Base-by-base conservation (phyloP, 2,329 filamentous ascomycete genomes). In the Arthroderma sp. region DNA sequence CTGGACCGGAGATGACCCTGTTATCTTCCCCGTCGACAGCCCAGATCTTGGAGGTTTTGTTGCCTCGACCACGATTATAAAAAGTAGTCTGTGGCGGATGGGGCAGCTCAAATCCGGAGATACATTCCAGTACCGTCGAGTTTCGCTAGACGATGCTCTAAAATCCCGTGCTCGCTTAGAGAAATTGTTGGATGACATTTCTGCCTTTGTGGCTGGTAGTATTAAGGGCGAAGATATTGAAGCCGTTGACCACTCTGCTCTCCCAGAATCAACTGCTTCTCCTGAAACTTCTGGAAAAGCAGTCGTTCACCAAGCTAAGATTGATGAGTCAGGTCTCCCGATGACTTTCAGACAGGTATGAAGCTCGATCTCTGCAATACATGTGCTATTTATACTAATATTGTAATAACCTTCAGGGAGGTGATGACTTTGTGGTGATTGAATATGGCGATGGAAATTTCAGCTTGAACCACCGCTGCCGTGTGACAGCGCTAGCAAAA, bases 11-110 rank as follows among this genome's bases (percentile, higher is more conserved):
- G 75, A 80, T 46, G 73, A 75, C 32, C 70, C 74, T 2, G 73
- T 73, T n/a, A 71, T 80, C 11, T 77, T 80, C 40, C 69, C 74
- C 0, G 64, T 73, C 4, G 77, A 80, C 53, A 69, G 69, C 42
- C 77, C 77, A 0, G 75, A 78, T 50, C 70, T 80, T 47, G 77
- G 77, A 5, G 77, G 77, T 0, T 78, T 80, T 47, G 66, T 77
- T 0, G 74, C 69, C 30, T 70, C 66, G 8, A 69, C 71, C 2
- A 80, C 75, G 0, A 65, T 78, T 8, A 66, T 77, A 29, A 70
- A 69, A 47, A 75, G 69, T 1, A 75, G 79, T 42, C 68, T 72
- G 53, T 80, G 75, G 75, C 76, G 78, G 52, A 53, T 81, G 7
- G 77, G 77, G 0, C 77, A 81, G 54, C 59, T 80, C 29, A 75